Percentiles rank a stretch among this genome's conserved stretches.
Conservation (phyloP, 1,284 basidiomycete genomes). For the Rhodotorula sp. region DNA sequence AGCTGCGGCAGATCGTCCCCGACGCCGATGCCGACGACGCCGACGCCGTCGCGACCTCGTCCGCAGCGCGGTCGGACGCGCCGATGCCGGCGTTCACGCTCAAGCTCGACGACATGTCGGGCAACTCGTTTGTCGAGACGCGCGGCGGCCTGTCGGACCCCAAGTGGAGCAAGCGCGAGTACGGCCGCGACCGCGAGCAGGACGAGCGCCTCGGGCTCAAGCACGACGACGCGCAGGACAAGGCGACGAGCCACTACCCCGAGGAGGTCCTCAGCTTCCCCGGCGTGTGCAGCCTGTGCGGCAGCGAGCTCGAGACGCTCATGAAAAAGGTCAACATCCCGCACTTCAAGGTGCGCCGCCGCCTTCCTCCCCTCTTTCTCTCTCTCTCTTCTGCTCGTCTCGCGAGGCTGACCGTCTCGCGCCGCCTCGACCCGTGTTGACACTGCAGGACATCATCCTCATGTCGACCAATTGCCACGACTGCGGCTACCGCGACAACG, state of each 20-base stretch:
- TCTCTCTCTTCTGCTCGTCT: neutral
- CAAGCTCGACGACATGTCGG: slow-evolving; percentile 86
- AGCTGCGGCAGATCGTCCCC: slow-evolving; percentile 68
- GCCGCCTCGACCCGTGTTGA: too few species aligned
- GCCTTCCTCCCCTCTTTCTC: neutral
- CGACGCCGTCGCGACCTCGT: slow-evolving; percentile 47
- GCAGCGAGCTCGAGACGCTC: slow-evolving; percentile 75
- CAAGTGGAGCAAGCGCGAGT: slow-evolving; percentile 90
- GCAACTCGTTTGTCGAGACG: slow-evolving; percentile 93
- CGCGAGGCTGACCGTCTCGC: neutral
- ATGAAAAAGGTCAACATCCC: slow-evolving; percentile 98
- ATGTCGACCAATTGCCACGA: slow-evolving; percentile 97
- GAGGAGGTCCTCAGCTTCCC: slow-evolving; percentile 92
- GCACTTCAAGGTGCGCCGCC: slow-evolving; percentile 80
- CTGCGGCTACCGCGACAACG: slow-evolving; percentile 96
- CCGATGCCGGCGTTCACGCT: slow-evolving; percentile 74
- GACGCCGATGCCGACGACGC: slow-evolving; percentile 50
- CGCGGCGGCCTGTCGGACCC: slow-evolving; percentile 72
- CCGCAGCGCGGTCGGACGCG: slow-evolving; percentile 36
- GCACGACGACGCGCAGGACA: slow-evolving; percentile 44
- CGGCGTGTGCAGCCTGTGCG: slow-evolving; percentile 85
- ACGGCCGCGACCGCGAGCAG: slow-evolving; percentile 78
- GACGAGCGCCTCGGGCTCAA: slow-evolving; percentile 77
- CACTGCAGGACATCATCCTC: slow-evolving; percentile 80
- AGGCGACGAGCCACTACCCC: slow-evolving; percentile 56